Base-by-base conservation (phyloP, 2,329 filamentous ascomycete species). In the Epicoccum sorghinum region DNA sequence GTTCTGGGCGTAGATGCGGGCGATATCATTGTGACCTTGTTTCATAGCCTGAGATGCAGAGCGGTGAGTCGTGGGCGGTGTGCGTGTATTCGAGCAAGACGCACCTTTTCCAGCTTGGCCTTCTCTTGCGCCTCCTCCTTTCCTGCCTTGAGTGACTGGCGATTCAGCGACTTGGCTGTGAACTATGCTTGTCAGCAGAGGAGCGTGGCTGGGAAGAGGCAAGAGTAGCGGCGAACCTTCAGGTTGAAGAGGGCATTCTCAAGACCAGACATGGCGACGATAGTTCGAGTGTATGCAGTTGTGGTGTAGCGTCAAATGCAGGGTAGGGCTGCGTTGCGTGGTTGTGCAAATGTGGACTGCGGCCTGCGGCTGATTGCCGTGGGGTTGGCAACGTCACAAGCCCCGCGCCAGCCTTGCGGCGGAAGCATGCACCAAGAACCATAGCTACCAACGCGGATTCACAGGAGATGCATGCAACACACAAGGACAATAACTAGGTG, bases 211-310 rank as follows among this genome's bases (percentile, higher is more conserved):
- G 55, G 33, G 44, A 47, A 45, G 36, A 18, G 51, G 14, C 32
- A n/a, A 45, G n/a, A 38, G 23, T 30, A 42, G 14, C 18, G 43
- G 57, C 70, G 38, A 55, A 83, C 83, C 78, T 86, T 86, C 57
- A 86, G 77, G 69, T 86, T 85, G 75, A 86, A 85, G 36, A 86
- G 79, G 23, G 83, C 82, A 68, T 85, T 85, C 69, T 86, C 83
- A 52, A 86, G 79, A 57, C 83, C 83, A 29, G 83, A 85, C 83
- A 86, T 86, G 52, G 43, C 68, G 63, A 37, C 40, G 10, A 24
- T 32, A n/a, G 24, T 14, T 50, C 33, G 22, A 4, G 47, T 24
- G 43, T 38, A 33, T 41, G 23, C 43, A 42, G 57, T 59, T 47
- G 57, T 37, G 41, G 35, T 59, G 50, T 41, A 51, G 12, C 32